A percentile compares a stretch with the other conserved stretches of the same genome.
These are phyloP conservation scores for Aspergillus sp. DNA, from an alignment of 2,329 filamentous ascomycete species.

Conservation along the genomic window DNA sequence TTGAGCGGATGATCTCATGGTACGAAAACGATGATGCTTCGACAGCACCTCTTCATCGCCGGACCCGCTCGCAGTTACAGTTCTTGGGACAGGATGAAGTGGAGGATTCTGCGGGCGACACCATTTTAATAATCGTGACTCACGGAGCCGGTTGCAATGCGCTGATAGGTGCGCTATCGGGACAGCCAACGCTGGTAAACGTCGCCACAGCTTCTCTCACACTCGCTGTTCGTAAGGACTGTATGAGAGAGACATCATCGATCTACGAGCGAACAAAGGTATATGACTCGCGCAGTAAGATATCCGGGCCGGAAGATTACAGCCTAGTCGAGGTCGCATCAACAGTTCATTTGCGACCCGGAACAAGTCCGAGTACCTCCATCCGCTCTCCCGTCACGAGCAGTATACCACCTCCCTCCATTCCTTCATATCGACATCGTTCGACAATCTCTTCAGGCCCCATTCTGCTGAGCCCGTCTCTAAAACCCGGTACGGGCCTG, in stretches of 20 bases:
- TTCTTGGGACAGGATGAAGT: constrained; percentile 45
- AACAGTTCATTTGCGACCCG: constrained; percentile 59
- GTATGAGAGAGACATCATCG: constrained; percentile 16
- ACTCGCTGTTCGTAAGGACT: constrained; percentile 69
- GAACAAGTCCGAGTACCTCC: constrained; percentile 35
- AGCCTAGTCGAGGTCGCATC: constrained; percentile 61
- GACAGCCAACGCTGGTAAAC: constrained; percentile 87
- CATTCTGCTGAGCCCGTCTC: constrained; percentile 25
- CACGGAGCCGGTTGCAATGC: constrained; percentile 97
- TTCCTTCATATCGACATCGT: constrained; percentile 35
- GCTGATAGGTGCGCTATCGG: constrained; percentile 84
- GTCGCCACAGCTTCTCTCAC: constrained; percentile 88
- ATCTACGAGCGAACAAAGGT: constrained; percentile 7
- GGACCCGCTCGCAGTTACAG: constrained; percentile 18
- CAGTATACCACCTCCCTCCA: constrained; percentile 22
- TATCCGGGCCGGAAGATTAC: constrained; percentile 52
- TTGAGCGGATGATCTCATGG: constrained; percentile 80
- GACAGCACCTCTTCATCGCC: constrained; percentile 7
- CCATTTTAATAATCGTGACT: constrained; percentile 83
- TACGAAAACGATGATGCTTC: constrained; percentile 58
- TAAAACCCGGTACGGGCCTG: constrained; percentile 15
- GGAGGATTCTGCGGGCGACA: constrained; percentile 63
- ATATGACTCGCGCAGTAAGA: constrained; percentile 6
- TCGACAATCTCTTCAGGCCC: constrained; percentile 26
- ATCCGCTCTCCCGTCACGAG: constrained; percentile 23